Evolutionary conservation across 2,329 filamentous ascomycete genomes (phyloP), one percentile per base, ranked within the genome.

Genomic region (Pseudopyrenochaeta lycopersici): DNA sequence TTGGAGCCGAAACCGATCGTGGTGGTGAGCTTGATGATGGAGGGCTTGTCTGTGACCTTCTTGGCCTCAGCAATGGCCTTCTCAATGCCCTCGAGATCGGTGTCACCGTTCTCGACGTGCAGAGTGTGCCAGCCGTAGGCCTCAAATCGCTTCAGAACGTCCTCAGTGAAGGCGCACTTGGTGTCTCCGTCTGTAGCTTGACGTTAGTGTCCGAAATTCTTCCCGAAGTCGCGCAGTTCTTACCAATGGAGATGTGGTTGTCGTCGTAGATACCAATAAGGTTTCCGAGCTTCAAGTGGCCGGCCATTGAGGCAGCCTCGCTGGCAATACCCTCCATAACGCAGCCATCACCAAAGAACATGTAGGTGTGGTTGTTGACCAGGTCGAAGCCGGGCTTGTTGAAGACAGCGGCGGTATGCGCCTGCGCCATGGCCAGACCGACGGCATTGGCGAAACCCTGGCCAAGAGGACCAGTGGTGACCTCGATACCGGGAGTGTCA

Each of bases 381-480:
- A 99, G 81, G 66, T 92, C 88, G 80, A 90, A 98, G 63, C 90
- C 91, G 65, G 93, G 91, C 87, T 96, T 97, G 89, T 99, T 99
- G 88, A 96, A 99, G 76, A 85, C 84, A 70, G 89, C 95, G 55
- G 86, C 91, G 58, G 90, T 92, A 82, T 99, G 94, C 63, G 90
- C 90, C 84, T 98, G 91, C 58, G 92, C 95, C 76, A 99, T 95
- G 77, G 95, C 95, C 72, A 99, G 88, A 88, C 95, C 95, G 72
- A 99, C 95, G 70, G 95, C 93, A 78, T 98, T 99, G 80, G 88
- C 87, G 80, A 99, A 91, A 85, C 95, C 95, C 83, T 99, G 95
- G 65, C 95, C 95, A 54, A 99, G 90, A 76, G 95, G 95, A 64
- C 95, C 95, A 69, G 95, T 99, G 77, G 95, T 99, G 72, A 99